Percentiles rank a stretch among this genome's conserved stretches.
Evolutionary conservation across 257 asterid genomes (phyloP).

Genomic region (Jaltomata sinuosa): DNA sequence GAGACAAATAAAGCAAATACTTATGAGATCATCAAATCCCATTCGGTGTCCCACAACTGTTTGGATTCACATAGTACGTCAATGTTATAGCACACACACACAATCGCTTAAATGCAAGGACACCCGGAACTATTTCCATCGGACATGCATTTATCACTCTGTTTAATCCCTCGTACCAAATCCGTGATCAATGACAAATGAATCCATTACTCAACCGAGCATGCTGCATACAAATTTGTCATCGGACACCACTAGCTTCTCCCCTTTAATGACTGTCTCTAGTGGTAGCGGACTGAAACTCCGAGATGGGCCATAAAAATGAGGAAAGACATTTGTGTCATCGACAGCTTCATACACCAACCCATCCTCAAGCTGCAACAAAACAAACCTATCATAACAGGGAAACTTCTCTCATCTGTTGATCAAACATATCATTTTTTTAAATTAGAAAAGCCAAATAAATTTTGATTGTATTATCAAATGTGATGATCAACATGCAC

Average conservation of each 20-base stretch:
- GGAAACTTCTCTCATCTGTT: background rate
- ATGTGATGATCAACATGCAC: background rate
- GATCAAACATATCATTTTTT: background rate
- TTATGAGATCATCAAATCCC: background rate
- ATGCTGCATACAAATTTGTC: slow-evolving; percentile 53
- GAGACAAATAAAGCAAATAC: background rate
- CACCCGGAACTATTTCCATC: background rate
- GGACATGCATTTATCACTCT: background rate
- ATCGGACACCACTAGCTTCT: slow-evolving; percentile 40
- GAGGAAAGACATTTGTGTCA: slow-evolving; percentile 51
- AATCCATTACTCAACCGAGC: slow-evolving; percentile 14
- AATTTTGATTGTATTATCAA: background rate
- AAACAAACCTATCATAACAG: background rate
- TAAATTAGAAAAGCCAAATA: background rate
- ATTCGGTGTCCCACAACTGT: background rate
- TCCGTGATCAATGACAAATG: background rate
- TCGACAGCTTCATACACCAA: slow-evolving; percentile 67
- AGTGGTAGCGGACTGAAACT: slow-evolving; percentile 72
- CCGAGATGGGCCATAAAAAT: slow-evolving; percentile 84
- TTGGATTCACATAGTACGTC: background rate
- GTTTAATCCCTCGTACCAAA: background rate
- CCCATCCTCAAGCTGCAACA: slow-evolving; percentile 73
- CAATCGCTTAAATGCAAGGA: background rate
- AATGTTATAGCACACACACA: background rate
- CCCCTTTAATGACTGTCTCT: slow-evolving; percentile 51